Evolutionary conservation across 495 filamentous ascomycete genomes (phyloP).

Genomic region (Aspergillus hancockii): DNA sequence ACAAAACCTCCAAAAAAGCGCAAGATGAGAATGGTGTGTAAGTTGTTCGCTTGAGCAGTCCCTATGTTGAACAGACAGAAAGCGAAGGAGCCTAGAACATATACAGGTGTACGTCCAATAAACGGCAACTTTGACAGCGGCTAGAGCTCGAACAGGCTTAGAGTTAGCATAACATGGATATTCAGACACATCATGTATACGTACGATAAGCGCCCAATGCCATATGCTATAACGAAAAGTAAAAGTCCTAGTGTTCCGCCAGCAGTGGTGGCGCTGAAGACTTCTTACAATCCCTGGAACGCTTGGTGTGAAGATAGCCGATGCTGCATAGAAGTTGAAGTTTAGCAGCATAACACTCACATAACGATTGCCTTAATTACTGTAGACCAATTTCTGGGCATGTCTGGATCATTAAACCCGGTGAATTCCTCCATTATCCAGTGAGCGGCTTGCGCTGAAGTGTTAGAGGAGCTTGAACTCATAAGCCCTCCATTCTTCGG

Average conservation of each 20-base stretch:
- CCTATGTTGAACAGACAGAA: conserved; percentile 50
- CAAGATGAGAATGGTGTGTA: conserved; percentile 47
- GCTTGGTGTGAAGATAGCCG: conserved; percentile 46
- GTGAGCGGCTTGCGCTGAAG: not conserved
- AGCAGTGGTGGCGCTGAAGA: conserved; percentile 41
- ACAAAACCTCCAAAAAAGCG: conserved; percentile 51
- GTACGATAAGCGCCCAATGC: conserved; percentile 40
- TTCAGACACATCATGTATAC: conserved; percentile 2
- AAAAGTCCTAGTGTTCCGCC: conserved; percentile 49
- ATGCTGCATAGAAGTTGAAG: conserved; percentile 49
- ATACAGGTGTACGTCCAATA: conserved; percentile 46
- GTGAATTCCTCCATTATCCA: not conserved
- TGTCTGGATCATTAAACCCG: not conserved
- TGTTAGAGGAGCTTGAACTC: not conserved
- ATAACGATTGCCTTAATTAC: conserved; percentile 4
- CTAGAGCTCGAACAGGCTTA: conserved; percentile 23
- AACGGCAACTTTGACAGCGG: conserved; percentile 45
- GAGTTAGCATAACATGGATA: not conserved
- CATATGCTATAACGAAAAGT: conserved; percentile 46
- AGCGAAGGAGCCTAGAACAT: conserved; percentile 40
- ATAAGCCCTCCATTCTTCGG: not conserved
- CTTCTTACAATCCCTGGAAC: conserved; percentile 30
- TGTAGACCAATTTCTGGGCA: conserved; percentile 13
- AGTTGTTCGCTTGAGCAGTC: conserved; percentile 42
- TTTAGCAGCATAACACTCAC: conserved; percentile 35